These are phyloP conservation scores for Persicaria maculosa DNA, from an alignment of 148 eudicot genomes.

Conservation along the genomic window DNA sequence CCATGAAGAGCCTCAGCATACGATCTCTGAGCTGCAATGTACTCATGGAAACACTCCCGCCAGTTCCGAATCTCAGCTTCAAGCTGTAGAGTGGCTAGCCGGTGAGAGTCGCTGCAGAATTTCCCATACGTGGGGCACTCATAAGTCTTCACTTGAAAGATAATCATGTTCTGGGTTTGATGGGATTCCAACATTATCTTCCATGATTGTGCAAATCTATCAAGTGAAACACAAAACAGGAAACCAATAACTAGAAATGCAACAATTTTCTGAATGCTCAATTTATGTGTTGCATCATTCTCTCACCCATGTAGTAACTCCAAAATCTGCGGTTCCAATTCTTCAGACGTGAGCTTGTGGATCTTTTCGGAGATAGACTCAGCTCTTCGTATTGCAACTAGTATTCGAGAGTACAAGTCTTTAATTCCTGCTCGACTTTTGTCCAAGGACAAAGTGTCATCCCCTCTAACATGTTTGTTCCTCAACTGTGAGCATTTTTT, in stretches of 20 bases:
- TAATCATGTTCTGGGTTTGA: constrained; percentile 84
- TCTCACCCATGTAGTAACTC: constrained; percentile 92
- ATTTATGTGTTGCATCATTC: neutral
- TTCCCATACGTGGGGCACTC: constrained; percentile 78
- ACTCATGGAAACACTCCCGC: constrained; percentile 66
- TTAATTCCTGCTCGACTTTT: constrained; percentile 77
- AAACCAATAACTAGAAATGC: neutral
- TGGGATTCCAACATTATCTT: constrained; percentile 81
- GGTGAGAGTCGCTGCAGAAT: constrained; percentile 69
- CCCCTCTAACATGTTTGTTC: constrained; percentile 69
- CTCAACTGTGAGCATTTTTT: constrained; percentile 76
- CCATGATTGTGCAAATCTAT: constrained; percentile 76
- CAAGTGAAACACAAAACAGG: constrained; percentile 1
- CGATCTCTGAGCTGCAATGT: constrained; percentile 55
- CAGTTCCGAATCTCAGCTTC: constrained; percentile 83
- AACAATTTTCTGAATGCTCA: neutral
- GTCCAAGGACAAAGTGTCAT: constrained; percentile 59
- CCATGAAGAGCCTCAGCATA: constrained; percentile 70
- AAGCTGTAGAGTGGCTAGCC: constrained; percentile 81
- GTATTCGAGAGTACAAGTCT: constrained; percentile 81
- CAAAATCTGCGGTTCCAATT: constrained; percentile 74
- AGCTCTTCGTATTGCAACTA: constrained; percentile 89
- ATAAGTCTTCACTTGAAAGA: constrained; percentile 67
- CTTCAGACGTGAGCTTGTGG: constrained; percentile 80
- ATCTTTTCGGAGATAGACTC: constrained; percentile 79